Base-by-base conservation (phyloP, 768 basidiomycete genomes). In the Lenzites betulinus region DNA sequence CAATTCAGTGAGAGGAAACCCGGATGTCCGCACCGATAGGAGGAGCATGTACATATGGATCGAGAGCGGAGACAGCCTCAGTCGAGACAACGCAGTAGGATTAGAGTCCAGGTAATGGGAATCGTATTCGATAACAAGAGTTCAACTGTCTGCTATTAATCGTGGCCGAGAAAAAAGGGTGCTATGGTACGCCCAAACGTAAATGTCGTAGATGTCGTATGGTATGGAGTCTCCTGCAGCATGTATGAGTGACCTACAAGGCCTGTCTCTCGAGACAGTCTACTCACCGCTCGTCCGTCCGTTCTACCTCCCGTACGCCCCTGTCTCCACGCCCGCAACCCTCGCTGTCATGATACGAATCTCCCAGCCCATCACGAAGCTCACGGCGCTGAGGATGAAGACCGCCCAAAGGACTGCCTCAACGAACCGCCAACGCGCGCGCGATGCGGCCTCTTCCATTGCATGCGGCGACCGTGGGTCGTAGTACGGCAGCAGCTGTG, bases 351-450 rank as follows among this genome's bases (percentile, higher is more conserved):
- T 55, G 23, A 44, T 41, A 47, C 54, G 48, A n/a, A 66, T 59
- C 59, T 69, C 67, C 69, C 62, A 48, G 33, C 68, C 54, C 65
- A 65, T 51, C 22, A 75, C 50, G 42, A 74, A 52, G 42, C 75
- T 64, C 18, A 75, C 51, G 22, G 73, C 64, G 20, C 63, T 51
- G 33, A 74, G 62, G 36, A 80, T 69, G 47, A 72, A 65, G 33
- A 76, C 48, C 5, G 74, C 78, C 75, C 78, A 79, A 16, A 75
- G 35, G 18, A 75, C 58, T 6, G 79, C 80, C 54, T 67, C 68
- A n/a, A 77, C 58, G 59, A 83, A 82, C 36, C 82, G 74, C 76
- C 76, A 64, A 47, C 72, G 72, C 35, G 81, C 81, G 26, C 82
- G 71, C 46, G 61, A 58, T 9, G 62, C 66, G 28, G 81, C 80